phyloP scores from a whole-genome alignment of 768 basidiomycete species.

The Multifurca ochricompacta region DNA sequence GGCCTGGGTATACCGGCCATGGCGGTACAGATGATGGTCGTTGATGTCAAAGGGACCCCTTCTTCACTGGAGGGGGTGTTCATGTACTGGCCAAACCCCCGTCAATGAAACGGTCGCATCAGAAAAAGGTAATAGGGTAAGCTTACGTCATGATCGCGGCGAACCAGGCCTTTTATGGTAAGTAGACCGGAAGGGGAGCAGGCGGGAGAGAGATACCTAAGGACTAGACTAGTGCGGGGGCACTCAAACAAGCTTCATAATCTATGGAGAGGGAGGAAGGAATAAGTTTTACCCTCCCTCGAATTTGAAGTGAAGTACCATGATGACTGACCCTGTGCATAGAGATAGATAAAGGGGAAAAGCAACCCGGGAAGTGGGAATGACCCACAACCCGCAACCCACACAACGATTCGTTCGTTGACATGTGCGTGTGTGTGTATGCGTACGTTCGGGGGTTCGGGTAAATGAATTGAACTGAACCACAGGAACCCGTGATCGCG shows the following conservation, averaged over 20 bases:
- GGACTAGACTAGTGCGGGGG: too few species aligned
- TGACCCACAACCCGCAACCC: too few species aligned
- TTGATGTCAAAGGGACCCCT: background rate
- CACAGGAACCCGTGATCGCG: slow-evolving; percentile 5
- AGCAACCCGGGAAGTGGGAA: too few species aligned
- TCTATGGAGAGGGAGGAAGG: too few species aligned
- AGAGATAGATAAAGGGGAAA: too few species aligned
- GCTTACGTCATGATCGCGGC: slow-evolving; percentile 14
- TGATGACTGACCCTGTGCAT: too few species aligned
- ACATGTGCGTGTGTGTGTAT: too few species aligned
- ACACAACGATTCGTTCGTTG: too few species aligned
- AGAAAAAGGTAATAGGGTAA: slow-evolving; percentile 6
- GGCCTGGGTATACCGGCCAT: background rate
- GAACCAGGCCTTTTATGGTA: background rate
- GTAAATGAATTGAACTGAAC: background rate
- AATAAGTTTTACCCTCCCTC: too few species aligned
- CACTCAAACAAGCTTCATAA: too few species aligned
- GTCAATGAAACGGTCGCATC: slow-evolving; percentile 5
- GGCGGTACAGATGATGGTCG: slow-evolving; percentile 2
- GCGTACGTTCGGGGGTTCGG: background rate
- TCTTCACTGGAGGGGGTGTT: background rate
- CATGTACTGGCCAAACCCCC: background rate
- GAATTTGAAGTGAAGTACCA: too few species aligned
- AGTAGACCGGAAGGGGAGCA: background rate
- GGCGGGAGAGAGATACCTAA: too few species aligned